Evolutionary conservation across 345 rosid genomes (phyloP).

Genomic region (Eutrema yunnanense): DNA sequence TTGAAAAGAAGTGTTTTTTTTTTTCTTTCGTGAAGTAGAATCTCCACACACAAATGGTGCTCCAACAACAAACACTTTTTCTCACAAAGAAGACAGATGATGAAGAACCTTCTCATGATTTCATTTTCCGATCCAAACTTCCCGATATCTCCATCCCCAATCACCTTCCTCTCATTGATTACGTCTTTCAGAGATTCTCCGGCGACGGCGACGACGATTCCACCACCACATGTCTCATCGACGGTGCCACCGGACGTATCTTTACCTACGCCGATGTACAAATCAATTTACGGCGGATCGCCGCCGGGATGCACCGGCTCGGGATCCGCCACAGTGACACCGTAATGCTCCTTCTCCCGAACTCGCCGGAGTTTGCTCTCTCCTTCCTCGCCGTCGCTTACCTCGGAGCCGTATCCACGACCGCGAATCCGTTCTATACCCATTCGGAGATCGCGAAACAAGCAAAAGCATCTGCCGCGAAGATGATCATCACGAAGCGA

Average conservation of each 20-base stretch:
- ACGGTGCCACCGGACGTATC: slow-evolving; percentile 53
- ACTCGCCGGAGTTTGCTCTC: slow-evolving; percentile 66
- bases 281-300: slow-evolving; percentile 43
- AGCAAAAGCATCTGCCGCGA: slow-evolving; percentile 46
- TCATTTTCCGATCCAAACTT: slow-evolving; percentile 72
- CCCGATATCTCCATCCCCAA: slow-evolving; percentile 72
- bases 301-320: slow-evolving; percentile 49
- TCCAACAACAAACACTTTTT: slow-evolving; percentile 25
- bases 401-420: slow-evolving; percentile 58
- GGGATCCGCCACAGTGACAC: slow-evolving; percentile 71
- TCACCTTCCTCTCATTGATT: slow-evolving; percentile 66
- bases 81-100: slow-evolving; percentile 9
- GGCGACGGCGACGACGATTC: slow-evolving; percentile 23
- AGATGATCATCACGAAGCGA: slow-evolving; percentile 56
- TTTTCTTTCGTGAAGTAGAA: neutral
- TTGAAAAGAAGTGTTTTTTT: neutral
- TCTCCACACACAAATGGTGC: slow-evolving; percentile 31
- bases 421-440: slow-evolving; percentile 80
- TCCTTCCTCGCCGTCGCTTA: slow-evolving; percentile 65
- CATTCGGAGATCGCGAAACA: slow-evolving; percentile 68
- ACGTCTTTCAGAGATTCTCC: slow-evolving; percentile 61
- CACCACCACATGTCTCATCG: slow-evolving; percentile 48
- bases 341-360: slow-evolving; percentile 66
- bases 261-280: slow-evolving; percentile 65
- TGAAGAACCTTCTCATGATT: slow-evolving; percentile 26